Evolutionary conservation across 257 asterid species (phyloP).

Genomic region (Solanum appendiculatum): DNA sequence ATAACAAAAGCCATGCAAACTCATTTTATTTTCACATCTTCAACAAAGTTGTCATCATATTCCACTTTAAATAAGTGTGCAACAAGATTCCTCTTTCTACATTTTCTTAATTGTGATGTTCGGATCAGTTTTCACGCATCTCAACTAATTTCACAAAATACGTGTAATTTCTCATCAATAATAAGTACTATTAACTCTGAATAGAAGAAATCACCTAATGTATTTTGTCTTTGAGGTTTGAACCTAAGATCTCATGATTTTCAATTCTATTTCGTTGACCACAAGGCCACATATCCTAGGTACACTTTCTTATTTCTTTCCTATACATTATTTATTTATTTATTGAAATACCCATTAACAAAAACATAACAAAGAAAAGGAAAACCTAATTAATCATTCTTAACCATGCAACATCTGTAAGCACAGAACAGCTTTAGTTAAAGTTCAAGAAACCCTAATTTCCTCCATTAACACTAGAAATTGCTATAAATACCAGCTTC

Average conservation of each 20-base stretch:
- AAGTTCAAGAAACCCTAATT: conserved; percentile 11
- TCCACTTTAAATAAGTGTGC: background rate
- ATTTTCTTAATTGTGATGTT: background rate
- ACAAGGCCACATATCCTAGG: background rate
- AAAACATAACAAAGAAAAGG: background rate
- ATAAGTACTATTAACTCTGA: no score
- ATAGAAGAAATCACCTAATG: background rate
- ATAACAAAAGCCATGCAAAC: conserved; percentile 1
- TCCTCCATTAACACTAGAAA: background rate
- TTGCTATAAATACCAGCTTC: conserved; percentile 15
- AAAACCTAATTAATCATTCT: background rate
- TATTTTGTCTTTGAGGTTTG: background rate
- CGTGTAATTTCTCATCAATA: no score
- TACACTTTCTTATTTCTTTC: background rate
- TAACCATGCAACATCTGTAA: conserved; percentile 23
- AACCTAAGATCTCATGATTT: background rate
- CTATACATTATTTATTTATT: background rate
- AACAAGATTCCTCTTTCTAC: background rate
- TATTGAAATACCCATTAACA: background rate
- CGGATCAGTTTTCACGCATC: rapidly evolving
- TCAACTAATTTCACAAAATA: no score
- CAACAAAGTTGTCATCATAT: background rate
- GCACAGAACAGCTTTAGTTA: background rate
- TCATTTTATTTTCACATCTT: background rate
- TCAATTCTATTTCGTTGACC: background rate